A percentile compares a stretch with the other conserved stretches of the same genome.
Conservation (phyloP, 2,329 filamentous ascomycete species). For the Sarocladium brachiariae region DNA sequence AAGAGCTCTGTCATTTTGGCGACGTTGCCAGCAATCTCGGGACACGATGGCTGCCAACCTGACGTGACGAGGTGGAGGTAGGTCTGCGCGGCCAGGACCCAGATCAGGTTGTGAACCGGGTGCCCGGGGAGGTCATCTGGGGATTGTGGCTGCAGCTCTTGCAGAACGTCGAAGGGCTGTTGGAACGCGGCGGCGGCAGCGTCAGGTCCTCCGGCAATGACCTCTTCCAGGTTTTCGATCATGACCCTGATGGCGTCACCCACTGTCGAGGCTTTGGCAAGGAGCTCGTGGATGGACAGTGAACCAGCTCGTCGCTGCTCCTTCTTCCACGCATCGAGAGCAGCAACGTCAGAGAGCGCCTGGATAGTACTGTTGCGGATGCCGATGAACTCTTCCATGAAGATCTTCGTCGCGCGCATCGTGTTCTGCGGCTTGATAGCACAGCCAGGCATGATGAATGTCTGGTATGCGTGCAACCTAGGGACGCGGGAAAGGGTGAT, state of each 20-base stretch:
- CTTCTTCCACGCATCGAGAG: conserved; percentile 50
- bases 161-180: conserved; percentile 17
- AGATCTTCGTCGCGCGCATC: conserved; percentile 19
- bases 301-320: conserved; percentile 33
- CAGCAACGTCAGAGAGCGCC: conserved; percentile 46
- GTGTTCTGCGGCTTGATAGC: conserved; percentile 16
- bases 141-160: conserved; percentile 20
- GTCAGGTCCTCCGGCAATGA: not conserved
- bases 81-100: conserved; percentile 40
- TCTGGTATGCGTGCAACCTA: conserved; percentile 34
- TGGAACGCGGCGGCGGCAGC: not conserved
- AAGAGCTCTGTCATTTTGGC: conserved; percentile 28
- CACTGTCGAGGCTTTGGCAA: conserved; percentile 36
- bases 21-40: conserved; percentile 31
- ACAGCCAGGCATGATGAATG: conserved; percentile 28
- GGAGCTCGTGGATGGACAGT: conserved; percentile 38
- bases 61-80: conserved; percentile 42
- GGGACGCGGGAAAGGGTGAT: conserved; percentile 37
- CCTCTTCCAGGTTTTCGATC: not conserved
- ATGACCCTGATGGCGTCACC: conserved; percentile 26
- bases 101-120: conserved; percentile 25
- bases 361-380: conserved; percentile 51
- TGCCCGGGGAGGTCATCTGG: conserved; percentile 2
- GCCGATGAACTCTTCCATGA: conserved; percentile 46
- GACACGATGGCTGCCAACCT: conserved; percentile 42